Percentiles rank a stretch among this genome's conserved stretches.
Conservation (phyloP, 2,329 filamentous ascomycete species). For the Hypoxylon sp. region DNA sequence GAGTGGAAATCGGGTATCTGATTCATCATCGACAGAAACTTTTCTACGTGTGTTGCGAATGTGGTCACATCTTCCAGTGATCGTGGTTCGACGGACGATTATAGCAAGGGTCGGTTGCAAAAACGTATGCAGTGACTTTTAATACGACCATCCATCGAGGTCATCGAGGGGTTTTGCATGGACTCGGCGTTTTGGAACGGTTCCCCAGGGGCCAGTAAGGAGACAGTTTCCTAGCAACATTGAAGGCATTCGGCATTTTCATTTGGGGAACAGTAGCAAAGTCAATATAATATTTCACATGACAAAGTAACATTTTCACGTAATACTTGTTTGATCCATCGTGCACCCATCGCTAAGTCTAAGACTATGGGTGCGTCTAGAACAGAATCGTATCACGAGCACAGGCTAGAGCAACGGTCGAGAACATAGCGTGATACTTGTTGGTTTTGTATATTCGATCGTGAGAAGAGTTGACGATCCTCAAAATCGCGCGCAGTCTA, state of each 20-base stretch:
- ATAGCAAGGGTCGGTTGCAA: slow-evolving; percentile 6
- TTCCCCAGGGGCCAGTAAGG: slow-evolving; percentile 34
- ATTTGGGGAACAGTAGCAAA: slow-evolving; percentile 20
- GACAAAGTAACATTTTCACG: slow-evolving; percentile 4
- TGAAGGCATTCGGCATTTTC: slow-evolving; percentile 20
- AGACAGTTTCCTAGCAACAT: slow-evolving; percentile 8
- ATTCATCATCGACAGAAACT: slow-evolving; percentile 74
- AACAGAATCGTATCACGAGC: slow-evolving; percentile 15
- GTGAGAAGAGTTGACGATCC: neutral
- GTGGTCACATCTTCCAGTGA: slow-evolving; percentile 86
- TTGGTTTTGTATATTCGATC: slow-evolving; percentile 34
- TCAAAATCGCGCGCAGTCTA: slow-evolving; percentile 19
- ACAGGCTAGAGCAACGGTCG: slow-evolving; percentile 12
- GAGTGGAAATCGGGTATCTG: slow-evolving; percentile 40
- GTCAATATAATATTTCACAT: slow-evolving; percentile 29
- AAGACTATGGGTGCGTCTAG: slow-evolving; percentile 10
- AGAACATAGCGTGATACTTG: slow-evolving; percentile 27
- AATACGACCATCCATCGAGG: slow-evolving; percentile 33
- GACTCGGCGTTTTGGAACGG: slow-evolving; percentile 46
- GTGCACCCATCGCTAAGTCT: slow-evolving; percentile 2
- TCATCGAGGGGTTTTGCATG: slow-evolving; percentile 43
- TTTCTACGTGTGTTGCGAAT: slow-evolving; percentile 94
- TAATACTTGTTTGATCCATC: slow-evolving; percentile 23
- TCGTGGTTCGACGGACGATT: slow-evolving; percentile 24
- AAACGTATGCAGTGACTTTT: slow-evolving; percentile 37